A percentile compares a stretch with the other conserved stretches of the same genome.
These are phyloP conservation scores for Teunomyces barrocoloradensis DNA, from an alignment of 805 yeast species.

Conservation along the genomic window DNA sequence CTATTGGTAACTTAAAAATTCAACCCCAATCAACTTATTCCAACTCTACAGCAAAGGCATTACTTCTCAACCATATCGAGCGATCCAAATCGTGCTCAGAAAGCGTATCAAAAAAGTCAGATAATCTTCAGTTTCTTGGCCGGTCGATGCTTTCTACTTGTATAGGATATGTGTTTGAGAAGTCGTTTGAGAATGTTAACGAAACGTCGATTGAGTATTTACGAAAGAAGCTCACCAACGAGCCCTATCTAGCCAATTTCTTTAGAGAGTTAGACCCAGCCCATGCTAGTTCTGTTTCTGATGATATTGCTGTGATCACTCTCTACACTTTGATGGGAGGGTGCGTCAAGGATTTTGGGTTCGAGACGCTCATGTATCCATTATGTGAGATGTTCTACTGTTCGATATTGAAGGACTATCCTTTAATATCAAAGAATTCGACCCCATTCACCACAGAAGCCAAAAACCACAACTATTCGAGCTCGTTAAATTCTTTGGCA, in stretches of 20 bases:
- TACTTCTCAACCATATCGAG: conserved; percentile 44
- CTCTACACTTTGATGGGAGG: conserved; percentile 64
- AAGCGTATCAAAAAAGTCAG: conserved; percentile 33
- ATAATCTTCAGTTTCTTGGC: conserved; percentile 58
- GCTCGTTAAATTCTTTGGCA: conserved; percentile 29
- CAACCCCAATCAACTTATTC: neutral
- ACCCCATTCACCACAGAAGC: conserved; percentile 1
- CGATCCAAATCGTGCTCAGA: conserved; percentile 62
- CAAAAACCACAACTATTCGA: conserved; percentile 12
- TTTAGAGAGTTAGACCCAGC: conserved; percentile 47
- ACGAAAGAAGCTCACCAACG: conserved; percentile 42
- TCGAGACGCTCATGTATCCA: conserved; percentile 63
- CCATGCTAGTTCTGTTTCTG: conserved; percentile 31
- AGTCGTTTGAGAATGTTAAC: conserved; percentile 54
- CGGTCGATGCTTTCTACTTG: conserved; percentile 52
- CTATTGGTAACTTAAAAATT: conserved; percentile 2
- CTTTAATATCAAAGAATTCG: conserved; percentile 49
- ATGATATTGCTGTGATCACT: conserved; percentile 52
- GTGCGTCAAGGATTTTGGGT: conserved; percentile 76
- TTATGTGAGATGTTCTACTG: conserved; percentile 68
- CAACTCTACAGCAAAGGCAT: conserved; percentile 11
- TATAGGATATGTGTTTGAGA: conserved; percentile 60
- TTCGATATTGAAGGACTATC: conserved; percentile 60
- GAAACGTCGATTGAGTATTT: conserved; percentile 55
- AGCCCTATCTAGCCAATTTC: conserved; percentile 42